phyloP scores from a whole-genome alignment of 768 basidiomycete genomes.

The Basidioascus undulatus region DNA sequence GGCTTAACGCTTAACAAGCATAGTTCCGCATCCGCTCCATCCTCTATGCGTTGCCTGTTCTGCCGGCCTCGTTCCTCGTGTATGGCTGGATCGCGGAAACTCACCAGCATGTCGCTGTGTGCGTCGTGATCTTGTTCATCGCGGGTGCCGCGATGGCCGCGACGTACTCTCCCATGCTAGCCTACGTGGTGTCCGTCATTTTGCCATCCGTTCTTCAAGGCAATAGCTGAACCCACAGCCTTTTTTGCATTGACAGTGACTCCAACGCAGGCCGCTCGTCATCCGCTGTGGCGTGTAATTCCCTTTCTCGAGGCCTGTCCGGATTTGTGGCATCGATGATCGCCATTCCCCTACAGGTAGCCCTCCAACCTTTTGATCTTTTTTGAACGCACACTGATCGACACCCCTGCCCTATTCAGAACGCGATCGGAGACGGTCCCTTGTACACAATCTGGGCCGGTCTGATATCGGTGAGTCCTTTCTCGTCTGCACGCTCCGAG shows the following conservation, averaged over 20 bases:
- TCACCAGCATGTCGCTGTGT: slow-evolving; percentile 36
- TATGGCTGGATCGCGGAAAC: slow-evolving; percentile 51
- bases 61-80: slow-evolving; percentile 35
- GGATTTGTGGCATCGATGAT: slow-evolving; percentile 47
- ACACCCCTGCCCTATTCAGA: slow-evolving; percentile 19
- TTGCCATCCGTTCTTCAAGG: no score
- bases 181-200: slow-evolving; percentile 64
- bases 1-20: background rate
- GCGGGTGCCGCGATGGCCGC: slow-evolving; percentile 46
- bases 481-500: no score
- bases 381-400: background rate
- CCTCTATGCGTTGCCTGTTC: slow-evolving; percentile 28
- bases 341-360: slow-evolving; percentile 45
- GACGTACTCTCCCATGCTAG: slow-evolving; percentile 43
- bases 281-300: slow-evolving; percentile 47
- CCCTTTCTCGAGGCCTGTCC: slow-evolving; percentile 39
- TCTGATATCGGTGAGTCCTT: no score
- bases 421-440: slow-evolving; percentile 52
- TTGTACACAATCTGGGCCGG: slow-evolving; percentile 45
- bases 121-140: slow-evolving; percentile 46
- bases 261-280: slow-evolving; percentile 57
- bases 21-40: background rate
- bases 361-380: slow-evolving; percentile 8
- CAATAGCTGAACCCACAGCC: no score
- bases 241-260: no score